Conservation (phyloP, 805 yeast genomes). For the Candida vaughaniae region DNA sequence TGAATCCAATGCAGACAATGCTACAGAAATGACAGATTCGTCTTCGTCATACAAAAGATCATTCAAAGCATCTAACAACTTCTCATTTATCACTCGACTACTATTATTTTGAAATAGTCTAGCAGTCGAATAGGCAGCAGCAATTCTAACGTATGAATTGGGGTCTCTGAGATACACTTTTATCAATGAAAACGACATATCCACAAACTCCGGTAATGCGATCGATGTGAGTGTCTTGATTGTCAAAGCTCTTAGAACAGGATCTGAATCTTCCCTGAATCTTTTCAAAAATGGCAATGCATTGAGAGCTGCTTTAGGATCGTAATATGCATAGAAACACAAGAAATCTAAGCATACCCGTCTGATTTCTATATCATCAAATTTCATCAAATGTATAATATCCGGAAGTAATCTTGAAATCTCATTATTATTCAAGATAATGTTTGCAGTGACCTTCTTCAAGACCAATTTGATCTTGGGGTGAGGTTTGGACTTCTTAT, state of each 20-base stretch:
- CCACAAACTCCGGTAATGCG: constrained; percentile 50
- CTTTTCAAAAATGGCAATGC: constrained; percentile 55
- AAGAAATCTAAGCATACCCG: constrained; percentile 70
- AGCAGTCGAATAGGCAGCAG: constrained; percentile 70
- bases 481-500: constrained; percentile 41
- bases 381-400: constrained; percentile 50
- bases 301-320: constrained; percentile 52
- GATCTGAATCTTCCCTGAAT: constrained; percentile 51
- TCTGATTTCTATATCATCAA: constrained; percentile 65
- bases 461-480: constrained; percentile 40
- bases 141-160: constrained; percentile 62
- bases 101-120: constrained; percentile 60
- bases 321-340: constrained; percentile 55
- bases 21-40: constrained; percentile 65
- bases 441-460: constrained; percentile 76
- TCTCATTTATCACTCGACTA: constrained; percentile 39
- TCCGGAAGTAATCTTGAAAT: constrained; percentile 68
- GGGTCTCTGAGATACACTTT: constrained; percentile 37
- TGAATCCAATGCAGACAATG: constrained; percentile 64
- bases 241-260: constrained; percentile 57
- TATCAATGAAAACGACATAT: constrained; percentile 44
- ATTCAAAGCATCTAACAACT: constrained; percentile 50
- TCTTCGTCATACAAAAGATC: constrained; percentile 54
- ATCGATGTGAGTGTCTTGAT: constrained; percentile 64
- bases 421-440: constrained; percentile 80